Base-by-base conservation (phyloP, 495 filamentous ascomycete species). In the Talaromyces ruber region DNA sequence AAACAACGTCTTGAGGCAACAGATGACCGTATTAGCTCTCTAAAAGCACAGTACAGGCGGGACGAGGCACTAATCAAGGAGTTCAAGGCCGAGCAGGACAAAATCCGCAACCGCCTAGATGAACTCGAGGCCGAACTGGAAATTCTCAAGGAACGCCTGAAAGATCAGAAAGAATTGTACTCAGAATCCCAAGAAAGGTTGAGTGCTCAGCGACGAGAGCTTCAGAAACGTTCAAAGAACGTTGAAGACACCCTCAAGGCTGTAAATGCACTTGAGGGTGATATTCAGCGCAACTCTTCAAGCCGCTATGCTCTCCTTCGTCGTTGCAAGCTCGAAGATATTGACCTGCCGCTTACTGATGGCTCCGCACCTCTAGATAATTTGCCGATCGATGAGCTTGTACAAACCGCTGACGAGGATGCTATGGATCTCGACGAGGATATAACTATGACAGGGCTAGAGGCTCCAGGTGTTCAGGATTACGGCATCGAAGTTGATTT, bases 401-500 rank as follows among this genome's bases (percentile, higher is more conserved):
- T 84, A 59, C 86, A 92, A 64, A 84, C 84, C 22, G 71, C 74
- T 21, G 82, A 86, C 65, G 79, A 82, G 0, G 91, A 96, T 65
- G 89, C 89, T 1, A 96, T 97, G 92, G 92, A 96, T 65, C 78
- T 96, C 21, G 90, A 91, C 60, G 88, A 91, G 58, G 87, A 85
- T 60, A 71, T 75, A 29, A 76, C 65, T 14, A 67, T 65, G 37
- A 67, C 71, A 29, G 71, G 67, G 21, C 58, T 72, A 14, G 75
- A 76, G 58, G 65, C 69, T 6, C 76, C 81, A 25, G 78, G 80
- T 2, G 82, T 88, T 16, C 85, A 93, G 66, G 91, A 97, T 71
- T 94, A 96, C 69, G 95, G 95, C 58, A 96, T 99, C 62, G 88
- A 94, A 63, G 80, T 95, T 59, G 86, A 96, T 72, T 99, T 95